Base-by-base conservation (phyloP, 177 flowering plant species). In the Viscum album region DNA sequence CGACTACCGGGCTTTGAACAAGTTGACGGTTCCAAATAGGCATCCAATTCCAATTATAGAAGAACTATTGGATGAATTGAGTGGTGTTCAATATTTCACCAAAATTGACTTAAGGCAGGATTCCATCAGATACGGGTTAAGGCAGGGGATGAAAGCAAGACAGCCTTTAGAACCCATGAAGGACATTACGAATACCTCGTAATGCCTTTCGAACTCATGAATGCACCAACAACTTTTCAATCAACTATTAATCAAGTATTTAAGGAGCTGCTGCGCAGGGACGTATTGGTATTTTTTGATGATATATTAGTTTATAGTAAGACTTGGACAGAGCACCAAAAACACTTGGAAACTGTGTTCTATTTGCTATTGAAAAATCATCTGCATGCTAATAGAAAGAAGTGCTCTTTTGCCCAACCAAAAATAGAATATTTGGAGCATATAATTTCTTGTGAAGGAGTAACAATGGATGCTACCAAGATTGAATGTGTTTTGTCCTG, bases 161-260 rank as follows among this genome's bases (percentile, higher is more conserved):
- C 64, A 10, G 19, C 29, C 2, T 60, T 60, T 23, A 2, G 26
- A 33, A 60, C 10, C 2, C 64, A 60, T 28, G 17, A 30, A 60
- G 35, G 64, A 19, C 64, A 60, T 24, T 24, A 30, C 26, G 64
- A 60, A 23, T 60, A 8, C 35, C 64, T 60, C 2, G 64, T 60
- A 24, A 60, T 33, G 64, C 29, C 29, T 4, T 60, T 60, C 29
- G 64, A 33, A 15, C 64, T 60, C 64, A 19, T 33, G 11, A 60
- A 60, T 60, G 64, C 64, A 12, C 64, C 64, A 24, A 2, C 64
- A 10, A 60, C 64, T 8, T 60, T 60, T 60, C 64, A 60, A 24
- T 12, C 64, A 60, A 2, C 19, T 19, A 60, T 60, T 31, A 60
- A 60, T 33, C 21, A 60, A 2, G 16, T 60, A 13, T 28, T 60